These are phyloP conservation scores for Gynostemma pentaphyllum DNA, from an alignment of 306 rosid species.

Conservation along the genomic window DNA sequence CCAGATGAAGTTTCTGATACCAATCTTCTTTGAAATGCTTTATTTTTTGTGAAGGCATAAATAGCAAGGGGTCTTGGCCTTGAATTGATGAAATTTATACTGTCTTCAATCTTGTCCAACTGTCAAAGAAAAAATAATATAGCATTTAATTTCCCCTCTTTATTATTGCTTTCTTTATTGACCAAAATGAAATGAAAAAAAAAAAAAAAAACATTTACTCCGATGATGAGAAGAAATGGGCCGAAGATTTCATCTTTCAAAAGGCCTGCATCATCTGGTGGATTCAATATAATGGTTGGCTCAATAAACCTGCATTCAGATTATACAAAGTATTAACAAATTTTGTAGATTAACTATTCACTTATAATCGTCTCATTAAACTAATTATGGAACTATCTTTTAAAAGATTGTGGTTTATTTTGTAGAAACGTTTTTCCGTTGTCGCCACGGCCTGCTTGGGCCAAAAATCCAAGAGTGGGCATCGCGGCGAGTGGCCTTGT, in stretches of 20 bases:
- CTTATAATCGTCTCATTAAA: background rate
- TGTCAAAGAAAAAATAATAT: conserved; percentile 11
- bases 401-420: too few species aligned
- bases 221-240: conserved; percentile 64
- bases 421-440: too few species aligned
- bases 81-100: conserved; percentile 47
- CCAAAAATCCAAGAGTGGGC: too few species aligned
- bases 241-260: conserved; percentile 75
- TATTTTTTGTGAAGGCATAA: conserved; percentile 50
- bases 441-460: too few species aligned
- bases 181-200: background rate
- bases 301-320: conserved; percentile 51
- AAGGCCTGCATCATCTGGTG: conserved; percentile 48
- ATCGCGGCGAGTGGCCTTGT: too few species aligned
- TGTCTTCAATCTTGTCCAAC: conserved; percentile 67
- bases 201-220: conserved; percentile 25
- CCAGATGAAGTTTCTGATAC: conserved; percentile 70
- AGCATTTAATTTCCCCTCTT: background rate
- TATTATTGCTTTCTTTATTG: background rate
- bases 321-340: background rate
- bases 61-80: conserved; percentile 60
- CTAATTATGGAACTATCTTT: background rate
- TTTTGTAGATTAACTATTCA: background rate
- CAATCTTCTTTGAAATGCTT: conserved; percentile 36
- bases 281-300: conserved; percentile 68